Evolutionary conservation across 441 rosid species (phyloP), one percentile per base, ranked within the genome.

Genomic region (Populus hybrid): DNA sequence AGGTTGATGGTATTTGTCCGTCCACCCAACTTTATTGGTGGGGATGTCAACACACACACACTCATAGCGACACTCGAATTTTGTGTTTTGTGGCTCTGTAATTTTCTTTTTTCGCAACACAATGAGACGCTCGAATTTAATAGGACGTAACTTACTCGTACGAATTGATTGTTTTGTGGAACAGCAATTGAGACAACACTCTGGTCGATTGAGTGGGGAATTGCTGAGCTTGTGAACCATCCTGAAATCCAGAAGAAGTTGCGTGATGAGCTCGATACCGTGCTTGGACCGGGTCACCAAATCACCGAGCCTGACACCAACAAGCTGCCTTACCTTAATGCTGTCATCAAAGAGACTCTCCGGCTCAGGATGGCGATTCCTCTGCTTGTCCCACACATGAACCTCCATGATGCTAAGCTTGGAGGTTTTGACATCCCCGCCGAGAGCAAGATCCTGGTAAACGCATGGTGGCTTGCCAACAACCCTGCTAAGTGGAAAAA

Each of bases 331-430:
- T 95, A 92, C 84, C 97, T 95, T 10, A 93, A 93, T 73, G 99
- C 99, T 0, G n/a, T n/a, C n/a, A n/a, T n/a, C n/a, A n/a, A n/a
- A n/a, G n/a, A n/a, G n/a, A n/a, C n/a, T n/a, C n/a, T n/a, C n/a
- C n/a, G n/a, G 14, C 83, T 92, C 5, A 83, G 99, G 53, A 95
- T 95, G 99, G 98, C 99, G 2, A 95, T 95, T 75, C 99, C 99
- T n/a, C 92, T 95, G 2, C 97, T 95, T 6, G 99, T 95, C 21
- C 99, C 99, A 0, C 99, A 95, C 92, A 95, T 95, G 99, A 95
- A 95, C 84, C 96, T 95, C 68, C 79, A 92, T 23, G 97, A 93
- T 0, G 99, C 99, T 24, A 95, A 90, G 84, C 97, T 95, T 33
- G 84, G 86, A 0, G 94, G 97, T 35, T 93, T 83, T n/a, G 99